These are phyloP conservation scores for Kappamyces sp. DNA, from an alignment of 192 early-diverging fungal species.

Conservation along the genomic window DNA sequence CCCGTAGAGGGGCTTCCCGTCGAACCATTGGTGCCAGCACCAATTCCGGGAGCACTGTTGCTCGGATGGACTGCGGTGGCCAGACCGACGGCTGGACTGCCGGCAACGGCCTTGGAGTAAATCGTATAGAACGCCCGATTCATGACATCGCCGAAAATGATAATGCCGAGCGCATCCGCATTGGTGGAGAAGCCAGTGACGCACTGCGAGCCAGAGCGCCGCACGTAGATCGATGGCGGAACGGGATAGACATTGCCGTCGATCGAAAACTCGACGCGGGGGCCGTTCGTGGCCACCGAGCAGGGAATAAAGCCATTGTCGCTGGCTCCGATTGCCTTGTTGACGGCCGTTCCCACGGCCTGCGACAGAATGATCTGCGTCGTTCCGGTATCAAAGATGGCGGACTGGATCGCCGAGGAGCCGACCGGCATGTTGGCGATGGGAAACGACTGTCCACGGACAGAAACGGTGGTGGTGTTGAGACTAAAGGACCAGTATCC, in stretches of 20 bases:
- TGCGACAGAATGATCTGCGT: conserved; percentile 22
- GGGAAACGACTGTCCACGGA: not conserved
- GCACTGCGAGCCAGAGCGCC: conserved; percentile 17
- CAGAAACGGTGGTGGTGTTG: not conserved
- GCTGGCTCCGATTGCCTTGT: conserved; percentile 29
- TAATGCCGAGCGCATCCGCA: conserved; percentile 22
- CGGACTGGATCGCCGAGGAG: not conserved
- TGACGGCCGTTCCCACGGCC: conserved; percentile 18
- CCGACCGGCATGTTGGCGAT: too few species aligned
- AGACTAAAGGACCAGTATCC: not conserved
- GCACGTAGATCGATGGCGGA: conserved; percentile 27
- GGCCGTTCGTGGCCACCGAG: conserved; percentile 8
- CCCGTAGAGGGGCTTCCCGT: too few species aligned
- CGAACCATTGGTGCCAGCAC: too few species aligned
- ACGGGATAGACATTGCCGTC: conserved; percentile 22
- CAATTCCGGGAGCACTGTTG: too few species aligned
- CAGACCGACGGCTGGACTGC: too few species aligned
- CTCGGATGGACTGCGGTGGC: too few species aligned
- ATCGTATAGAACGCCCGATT: conserved; percentile 46
- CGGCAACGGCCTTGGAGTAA: conserved; percentile 28
- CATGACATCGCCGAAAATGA: conserved; percentile 51
- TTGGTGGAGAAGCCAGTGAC: conserved; percentile 23
- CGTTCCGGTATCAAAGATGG: conserved; percentile 37
- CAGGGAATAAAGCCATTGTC: conserved; percentile 21
- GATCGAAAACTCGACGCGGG: conserved; percentile 26